Conservation (phyloP, 169 alveolate genomes). For the Cryptosporidium viatorum region DNA sequence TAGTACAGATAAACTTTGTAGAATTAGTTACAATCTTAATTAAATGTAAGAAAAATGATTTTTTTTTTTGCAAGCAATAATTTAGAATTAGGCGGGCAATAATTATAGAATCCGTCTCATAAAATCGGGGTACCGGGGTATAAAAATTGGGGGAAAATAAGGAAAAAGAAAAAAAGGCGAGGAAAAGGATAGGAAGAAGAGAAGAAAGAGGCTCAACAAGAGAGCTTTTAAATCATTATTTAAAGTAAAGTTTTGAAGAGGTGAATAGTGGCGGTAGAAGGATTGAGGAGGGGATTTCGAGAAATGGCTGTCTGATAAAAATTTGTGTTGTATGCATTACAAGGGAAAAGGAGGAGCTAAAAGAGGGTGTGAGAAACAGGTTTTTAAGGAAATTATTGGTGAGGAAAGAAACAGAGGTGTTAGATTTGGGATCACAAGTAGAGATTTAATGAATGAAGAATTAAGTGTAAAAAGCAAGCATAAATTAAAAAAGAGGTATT, state of each 20-base stretch:
- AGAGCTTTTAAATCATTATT: not conserved
- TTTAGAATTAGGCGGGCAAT: not conserved
- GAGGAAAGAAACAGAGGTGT: not conserved
- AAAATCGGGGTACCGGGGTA: conserved; percentile 31
- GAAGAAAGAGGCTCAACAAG: not conserved
- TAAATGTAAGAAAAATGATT: not conserved
- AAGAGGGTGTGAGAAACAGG: conserved; percentile 42
- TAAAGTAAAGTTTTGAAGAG: conserved; percentile 6
- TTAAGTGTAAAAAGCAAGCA: not conserved
- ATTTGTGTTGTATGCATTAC: not conserved
- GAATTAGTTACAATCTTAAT: too few species aligned
- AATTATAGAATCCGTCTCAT: conserved; percentile 2
- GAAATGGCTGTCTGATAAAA: conserved; percentile 8
- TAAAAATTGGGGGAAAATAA: conserved; percentile 5
- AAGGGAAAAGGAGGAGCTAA: conserved; percentile 47
- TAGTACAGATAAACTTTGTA: too few species aligned
- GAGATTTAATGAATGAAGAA: not conserved
- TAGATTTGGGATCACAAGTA: not conserved
- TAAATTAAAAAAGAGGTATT: not conserved
- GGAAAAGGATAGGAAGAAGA: conserved; percentile 41
- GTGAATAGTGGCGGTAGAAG: conserved; percentile 17
- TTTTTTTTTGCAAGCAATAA: not conserved
- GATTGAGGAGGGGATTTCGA: conserved; percentile 1
- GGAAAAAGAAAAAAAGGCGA: conserved; percentile 15
- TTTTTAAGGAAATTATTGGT: not conserved